Conservation (phyloP, 345 rosid species). For the Theobroma cacao region DNA sequence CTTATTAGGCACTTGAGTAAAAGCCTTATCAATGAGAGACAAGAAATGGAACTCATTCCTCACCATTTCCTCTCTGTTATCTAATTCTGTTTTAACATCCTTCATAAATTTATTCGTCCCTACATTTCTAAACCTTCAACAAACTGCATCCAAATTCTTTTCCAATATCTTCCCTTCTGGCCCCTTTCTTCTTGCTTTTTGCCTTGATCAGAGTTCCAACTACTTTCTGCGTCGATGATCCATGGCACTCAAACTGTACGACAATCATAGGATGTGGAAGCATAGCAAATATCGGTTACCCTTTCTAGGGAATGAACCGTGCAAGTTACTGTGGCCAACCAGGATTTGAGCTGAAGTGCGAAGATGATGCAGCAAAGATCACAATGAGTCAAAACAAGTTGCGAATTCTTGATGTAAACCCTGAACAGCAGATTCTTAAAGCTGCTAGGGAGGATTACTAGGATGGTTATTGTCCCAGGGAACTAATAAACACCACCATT, state of each 20-base stretch:
- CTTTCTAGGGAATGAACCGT: conserved; percentile 32
- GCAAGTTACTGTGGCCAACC: conserved; percentile 26
- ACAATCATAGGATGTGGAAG: conserved; percentile 22
- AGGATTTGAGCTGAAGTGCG: conserved; percentile 20
- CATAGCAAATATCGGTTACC: conserved; percentile 20
- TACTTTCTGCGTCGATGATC: neutral
- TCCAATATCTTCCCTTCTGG: neutral
- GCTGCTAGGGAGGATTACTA: conserved; percentile 21
- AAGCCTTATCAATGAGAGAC: neutral
- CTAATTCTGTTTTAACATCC: neutral
- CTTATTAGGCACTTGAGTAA: neutral
- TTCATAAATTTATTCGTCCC: neutral
- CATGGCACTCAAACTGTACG: conserved; percentile 17
- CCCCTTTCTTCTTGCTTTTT: neutral
- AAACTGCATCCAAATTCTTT: neutral
- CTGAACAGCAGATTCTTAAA: neutral
- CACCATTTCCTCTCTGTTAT: too few species aligned
- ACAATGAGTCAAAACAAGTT: neutral
- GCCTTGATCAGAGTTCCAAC: neutral
- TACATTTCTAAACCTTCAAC: neutral
- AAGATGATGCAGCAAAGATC: conserved; percentile 12
- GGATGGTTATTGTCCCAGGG: conserved; percentile 1
- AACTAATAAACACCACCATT: neutral
- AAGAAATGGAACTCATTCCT: neutral
- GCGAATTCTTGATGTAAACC: neutral